Percentiles rank a stretch among this genome's conserved stretches.
Evolutionary conservation across 768 basidiomycete species (phyloP).

Genomic region (Serendipita sp.): DNA sequence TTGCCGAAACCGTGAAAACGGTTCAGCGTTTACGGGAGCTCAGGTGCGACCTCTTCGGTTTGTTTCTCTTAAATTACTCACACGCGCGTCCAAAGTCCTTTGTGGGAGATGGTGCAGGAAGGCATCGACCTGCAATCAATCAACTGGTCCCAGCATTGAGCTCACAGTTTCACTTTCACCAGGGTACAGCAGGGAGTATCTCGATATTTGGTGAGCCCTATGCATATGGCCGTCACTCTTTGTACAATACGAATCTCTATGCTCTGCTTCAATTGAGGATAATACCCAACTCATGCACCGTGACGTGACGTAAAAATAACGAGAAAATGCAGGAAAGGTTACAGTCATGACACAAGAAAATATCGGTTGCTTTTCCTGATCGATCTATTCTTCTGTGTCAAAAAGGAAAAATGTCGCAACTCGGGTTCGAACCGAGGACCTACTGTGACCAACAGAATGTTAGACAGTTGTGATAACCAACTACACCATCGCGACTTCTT

Average conservation of each 20-base stretch:
- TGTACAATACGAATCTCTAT: no score
- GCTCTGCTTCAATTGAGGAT: no score
- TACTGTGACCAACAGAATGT: background rate
- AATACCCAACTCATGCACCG: no score
- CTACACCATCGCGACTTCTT: constrained; percentile 5
- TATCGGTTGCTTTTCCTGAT: no score
- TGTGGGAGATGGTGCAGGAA: constrained; percentile 99
- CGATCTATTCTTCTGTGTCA: no score
- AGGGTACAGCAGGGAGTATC: no score
- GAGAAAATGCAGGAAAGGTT: no score
- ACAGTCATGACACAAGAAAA: no score
- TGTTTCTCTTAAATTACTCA: constrained; percentile 6
- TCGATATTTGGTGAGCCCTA: no score
- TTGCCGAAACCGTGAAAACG: constrained; percentile 70
- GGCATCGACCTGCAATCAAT: constrained; percentile 92
- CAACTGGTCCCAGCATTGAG: constrained; percentile 61
- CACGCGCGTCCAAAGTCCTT: constrained; percentile 34
- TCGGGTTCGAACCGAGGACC: constrained; percentile 5
- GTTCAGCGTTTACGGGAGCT: constrained; percentile 83
- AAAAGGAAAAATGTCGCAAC: background rate
- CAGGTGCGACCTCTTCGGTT: constrained; percentile 36
- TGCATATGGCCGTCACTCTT: no score
- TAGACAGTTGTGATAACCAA: constrained; percentile 7
- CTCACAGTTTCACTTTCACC: background rate
- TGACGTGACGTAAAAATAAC: no score